These are phyloP conservation scores for Urtica urens DNA, from an alignment of 306 rosid genomes.

Conservation along the genomic window DNA sequence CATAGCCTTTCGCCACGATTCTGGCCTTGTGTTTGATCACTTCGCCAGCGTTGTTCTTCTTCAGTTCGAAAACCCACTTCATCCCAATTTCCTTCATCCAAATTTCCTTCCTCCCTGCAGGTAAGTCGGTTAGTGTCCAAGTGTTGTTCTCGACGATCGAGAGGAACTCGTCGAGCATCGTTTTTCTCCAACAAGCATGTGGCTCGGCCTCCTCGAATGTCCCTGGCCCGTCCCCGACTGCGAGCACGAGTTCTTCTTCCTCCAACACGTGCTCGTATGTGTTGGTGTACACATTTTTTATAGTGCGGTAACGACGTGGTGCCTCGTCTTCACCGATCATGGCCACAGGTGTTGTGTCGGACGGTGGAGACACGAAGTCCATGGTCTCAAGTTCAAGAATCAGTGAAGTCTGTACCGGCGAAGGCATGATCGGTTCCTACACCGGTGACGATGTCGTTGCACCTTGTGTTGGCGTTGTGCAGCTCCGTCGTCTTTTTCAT, in stretches of 20 bases:
- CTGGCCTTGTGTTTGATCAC: too few species aligned
- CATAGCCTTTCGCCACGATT: too few species aligned
- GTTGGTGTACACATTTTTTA: too few species aligned
- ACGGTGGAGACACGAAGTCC: slow-evolving; percentile 64
- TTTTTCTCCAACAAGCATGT: slow-evolving; percentile 63
- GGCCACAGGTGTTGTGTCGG: slow-evolving; percentile 42
- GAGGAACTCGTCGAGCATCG: slow-evolving; percentile 30
- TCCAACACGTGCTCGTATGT: slow-evolving; percentile 55
- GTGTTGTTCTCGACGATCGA: too few species aligned
- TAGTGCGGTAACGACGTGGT: too few species aligned
- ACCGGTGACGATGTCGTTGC: slow-evolving; percentile 75
- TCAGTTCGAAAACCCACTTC: too few species aligned
- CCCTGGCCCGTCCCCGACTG: slow-evolving; percentile 84
- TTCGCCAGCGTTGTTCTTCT: too few species aligned
- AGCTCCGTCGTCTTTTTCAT: too few species aligned
- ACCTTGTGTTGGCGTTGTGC: slow-evolving; percentile 84
- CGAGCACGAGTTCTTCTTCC: slow-evolving; percentile 58
- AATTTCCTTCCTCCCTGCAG: too few species aligned
- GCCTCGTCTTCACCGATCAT: slow-evolving; percentile 59
- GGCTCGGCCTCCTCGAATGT: slow-evolving; percentile 94
- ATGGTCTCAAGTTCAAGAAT: slow-evolving; percentile 36
- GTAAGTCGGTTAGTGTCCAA: too few species aligned
- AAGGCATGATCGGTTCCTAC: slow-evolving; percentile 79
- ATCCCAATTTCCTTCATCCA: too few species aligned
- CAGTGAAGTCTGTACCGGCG: slow-evolving; percentile 51